Conservation (phyloP, 1,284 basidiomycete species). For the Rhodofomes roseus region DNA sequence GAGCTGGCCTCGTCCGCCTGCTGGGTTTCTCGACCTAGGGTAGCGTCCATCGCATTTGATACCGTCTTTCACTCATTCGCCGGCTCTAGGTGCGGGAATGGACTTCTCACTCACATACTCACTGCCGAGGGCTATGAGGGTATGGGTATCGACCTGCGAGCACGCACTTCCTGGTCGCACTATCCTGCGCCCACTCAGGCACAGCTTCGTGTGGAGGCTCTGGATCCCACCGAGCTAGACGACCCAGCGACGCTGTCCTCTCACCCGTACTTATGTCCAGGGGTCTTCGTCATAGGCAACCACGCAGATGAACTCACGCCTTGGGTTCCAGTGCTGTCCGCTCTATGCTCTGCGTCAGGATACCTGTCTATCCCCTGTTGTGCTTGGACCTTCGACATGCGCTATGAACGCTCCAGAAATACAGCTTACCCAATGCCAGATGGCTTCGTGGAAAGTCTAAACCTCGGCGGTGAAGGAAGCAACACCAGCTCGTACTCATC, state of each 20-base stretch:
- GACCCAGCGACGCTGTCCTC: not conserved
- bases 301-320: constrained; percentile 96
- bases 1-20: constrained; percentile 71
- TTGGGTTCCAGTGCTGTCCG: constrained; percentile 77
- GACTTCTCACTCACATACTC: constrained; percentile 85
- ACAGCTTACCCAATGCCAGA: constrained; percentile 35
- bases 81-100: constrained; percentile 74
- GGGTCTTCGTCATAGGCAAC: constrained; percentile 86
- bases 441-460: constrained; percentile 46
- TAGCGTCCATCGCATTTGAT: constrained; percentile 33
- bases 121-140: constrained; percentile 81
- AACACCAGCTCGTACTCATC: constrained; percentile 67
- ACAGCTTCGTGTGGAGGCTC: constrained; percentile 57
- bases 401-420: constrained; percentile 48
- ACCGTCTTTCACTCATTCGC: not conserved
- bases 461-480: constrained; percentile 54
- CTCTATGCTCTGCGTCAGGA: constrained; percentile 58
- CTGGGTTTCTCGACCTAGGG: constrained; percentile 90
- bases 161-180: constrained; percentile 63
- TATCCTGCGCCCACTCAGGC: constrained; percentile 63
- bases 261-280: constrained; percentile 31
- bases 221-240: constrained; percentile 50
- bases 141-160: constrained; percentile 80
- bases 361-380: constrained; percentile 94
- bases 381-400: constrained; percentile 69